Evolutionary conservation across 2,329 filamentous ascomycete species (phyloP), one percentile per base, ranked within the genome.

Genomic region (Chaetomiaceae sp.): DNA sequence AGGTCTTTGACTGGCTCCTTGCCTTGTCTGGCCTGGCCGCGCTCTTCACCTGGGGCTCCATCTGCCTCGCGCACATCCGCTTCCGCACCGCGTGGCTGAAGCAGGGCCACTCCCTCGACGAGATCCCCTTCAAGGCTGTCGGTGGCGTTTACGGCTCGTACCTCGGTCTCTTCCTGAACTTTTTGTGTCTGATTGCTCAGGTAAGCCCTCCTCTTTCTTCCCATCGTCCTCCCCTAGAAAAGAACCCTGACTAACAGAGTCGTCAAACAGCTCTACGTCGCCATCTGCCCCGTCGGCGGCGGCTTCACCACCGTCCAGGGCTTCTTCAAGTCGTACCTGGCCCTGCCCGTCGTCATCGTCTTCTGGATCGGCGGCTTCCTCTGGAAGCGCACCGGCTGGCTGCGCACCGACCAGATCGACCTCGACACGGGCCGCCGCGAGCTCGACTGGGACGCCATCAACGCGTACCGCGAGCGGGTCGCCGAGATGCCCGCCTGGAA

Each of bases 21-120:
- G 78, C 82, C 5, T 70, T 86, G 12, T 84, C 81, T 3, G 82
- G 79, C 48, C 73, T 86, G 2, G 76, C 77, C 12, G 75, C 79
- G 20, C 73, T 86, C 39, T 85, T 85, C 65, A 79, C 81, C 14
- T 86, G 82, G 82, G 80, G 74, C 19, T 81, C 77, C 40, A 83
- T 86, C 59, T 84, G 81, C 63, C 64, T 82, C 16, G 76, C 79
- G 1, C 82, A 86, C 60, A 83, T 86, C 58, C 81, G 82, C n/a
- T 86, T 85, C 75, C 81, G 83, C 33, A 56, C 62, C 4, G 83
- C 81, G 0, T 86, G 82, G 82, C 65, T 63, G 19, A 62, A 67
- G 14, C 74, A 83, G 50, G 81, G 81, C 20, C 80, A 78, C 59
- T 74, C 71, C 2, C 64, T 84, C 4, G 79, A 85, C n/a, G 81